Conservation (phyloP, 208 protist species). For the Wallacemonas sp. region DNA sequence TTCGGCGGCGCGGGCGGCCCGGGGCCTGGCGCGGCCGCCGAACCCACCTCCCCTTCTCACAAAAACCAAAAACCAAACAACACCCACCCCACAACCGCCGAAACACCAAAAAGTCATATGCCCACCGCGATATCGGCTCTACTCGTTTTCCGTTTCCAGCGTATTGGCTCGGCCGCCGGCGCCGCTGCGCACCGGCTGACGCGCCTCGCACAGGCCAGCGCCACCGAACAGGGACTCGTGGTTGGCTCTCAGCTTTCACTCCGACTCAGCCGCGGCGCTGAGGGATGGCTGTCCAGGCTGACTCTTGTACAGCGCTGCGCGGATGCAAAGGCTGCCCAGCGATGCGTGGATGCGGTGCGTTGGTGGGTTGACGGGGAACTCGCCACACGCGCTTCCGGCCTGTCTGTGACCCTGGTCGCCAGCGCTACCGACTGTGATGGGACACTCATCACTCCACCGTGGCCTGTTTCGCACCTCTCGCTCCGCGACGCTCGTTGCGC, state of each 20-base stretch:
- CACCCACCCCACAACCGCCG: too few species aligned
- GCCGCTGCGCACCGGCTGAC: not conserved
- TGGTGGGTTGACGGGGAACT: not conserved
- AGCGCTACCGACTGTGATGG: not conserved
- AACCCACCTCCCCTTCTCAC: too few species aligned
- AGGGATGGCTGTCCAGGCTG: not conserved
- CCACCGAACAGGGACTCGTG: not conserved
- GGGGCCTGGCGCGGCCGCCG: too few species aligned
- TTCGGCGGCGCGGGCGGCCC: not conserved
- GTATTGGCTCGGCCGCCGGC: not conserved
- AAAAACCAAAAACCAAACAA: not conserved
- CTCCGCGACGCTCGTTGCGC: not conserved
- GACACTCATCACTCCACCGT: not conserved
- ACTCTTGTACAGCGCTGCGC: not conserved
- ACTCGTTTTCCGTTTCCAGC: not conserved
- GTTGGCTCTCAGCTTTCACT: not conserved
- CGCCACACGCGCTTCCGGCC: not conserved
- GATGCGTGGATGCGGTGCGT: not conserved
- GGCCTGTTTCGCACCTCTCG: not conserved
- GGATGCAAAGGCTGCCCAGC: not conserved
- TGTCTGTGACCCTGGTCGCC: not conserved
- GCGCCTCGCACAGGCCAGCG: not conserved
- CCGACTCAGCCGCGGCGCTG: not conserved
- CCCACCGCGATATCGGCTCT: not conserved
- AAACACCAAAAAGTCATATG: too few species aligned